Percentiles rank a stretch among this genome's conserved stretches.
These are phyloP conservation scores for Aspergillus spinulosporus DNA, from an alignment of 2,329 filamentous ascomycete species.

Conservation along the genomic window DNA sequence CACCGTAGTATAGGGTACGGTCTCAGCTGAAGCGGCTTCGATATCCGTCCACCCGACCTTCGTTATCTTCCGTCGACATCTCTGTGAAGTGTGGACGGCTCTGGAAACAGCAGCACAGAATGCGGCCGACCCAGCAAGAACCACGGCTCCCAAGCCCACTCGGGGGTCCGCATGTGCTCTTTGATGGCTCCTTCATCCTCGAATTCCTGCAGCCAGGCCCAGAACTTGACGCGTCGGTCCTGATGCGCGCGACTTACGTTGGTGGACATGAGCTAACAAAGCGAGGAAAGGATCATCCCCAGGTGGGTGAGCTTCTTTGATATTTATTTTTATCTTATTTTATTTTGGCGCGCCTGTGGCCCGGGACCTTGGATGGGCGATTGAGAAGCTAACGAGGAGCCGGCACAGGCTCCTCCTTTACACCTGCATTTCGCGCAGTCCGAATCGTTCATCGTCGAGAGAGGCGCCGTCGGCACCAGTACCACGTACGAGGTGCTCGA, in stretches of 20 bases:
- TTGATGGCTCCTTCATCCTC: slow-evolving; percentile 15
- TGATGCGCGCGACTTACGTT: slow-evolving; percentile 14
- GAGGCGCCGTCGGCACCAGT: slow-evolving; percentile 7
- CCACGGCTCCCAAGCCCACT: slow-evolving; percentile 8
- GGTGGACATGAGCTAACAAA: slow-evolving; percentile 8
- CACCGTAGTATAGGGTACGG: no score
- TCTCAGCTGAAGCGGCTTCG: no score
- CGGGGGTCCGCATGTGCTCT: slow-evolving; percentile 13
- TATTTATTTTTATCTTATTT: neutral
- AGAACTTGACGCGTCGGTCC: slow-evolving; percentile 10
- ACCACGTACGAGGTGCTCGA: slow-evolving; percentile 12
- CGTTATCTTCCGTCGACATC: no score
- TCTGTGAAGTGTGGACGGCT: no score
- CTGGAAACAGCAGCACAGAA: no score
- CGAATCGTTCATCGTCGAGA: slow-evolving; percentile 13
- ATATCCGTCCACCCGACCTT: no score
- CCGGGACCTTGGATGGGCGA: neutral
- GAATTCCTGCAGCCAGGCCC: slow-evolving; percentile 13
- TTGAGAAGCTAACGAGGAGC: no score
- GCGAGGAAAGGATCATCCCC: slow-evolving; percentile 12
- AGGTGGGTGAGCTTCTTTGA: neutral
- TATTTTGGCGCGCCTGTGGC: neutral
- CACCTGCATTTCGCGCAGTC: slow-evolving; percentile 15
- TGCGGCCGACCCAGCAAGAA: slow-evolving; percentile 1
- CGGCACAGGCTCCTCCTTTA: slow-evolving; percentile 6